Conservation (phyloP, 2,329 filamentous ascomycete species). For the Zymoseptoria tritici region DNA sequence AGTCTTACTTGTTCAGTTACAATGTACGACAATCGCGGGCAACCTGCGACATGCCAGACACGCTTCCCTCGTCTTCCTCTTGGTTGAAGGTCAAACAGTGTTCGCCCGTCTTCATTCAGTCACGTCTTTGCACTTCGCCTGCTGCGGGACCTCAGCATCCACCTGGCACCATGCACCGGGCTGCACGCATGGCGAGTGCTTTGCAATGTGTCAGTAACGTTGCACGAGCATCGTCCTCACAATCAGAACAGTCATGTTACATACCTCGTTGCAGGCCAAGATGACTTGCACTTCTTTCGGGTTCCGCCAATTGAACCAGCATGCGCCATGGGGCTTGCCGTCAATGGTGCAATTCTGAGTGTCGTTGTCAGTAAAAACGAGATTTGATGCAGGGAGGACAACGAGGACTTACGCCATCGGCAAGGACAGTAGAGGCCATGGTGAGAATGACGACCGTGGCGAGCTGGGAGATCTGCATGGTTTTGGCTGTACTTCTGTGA, state of each 20-base stretch:
- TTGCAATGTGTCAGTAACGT: no score
- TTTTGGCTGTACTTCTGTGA: background rate
- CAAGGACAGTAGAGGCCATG: background rate
- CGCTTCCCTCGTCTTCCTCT: no score
- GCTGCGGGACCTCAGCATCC: background rate
- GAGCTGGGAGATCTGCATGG: background rate
- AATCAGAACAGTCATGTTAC: no score
- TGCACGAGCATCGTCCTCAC: no score
- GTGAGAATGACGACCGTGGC: background rate
- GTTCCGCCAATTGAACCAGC: background rate
- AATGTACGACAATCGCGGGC: background rate
- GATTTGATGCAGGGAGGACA: background rate
- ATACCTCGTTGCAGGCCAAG: no score
- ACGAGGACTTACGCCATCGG: background rate
- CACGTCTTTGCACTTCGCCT: background rate
- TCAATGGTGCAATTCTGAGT: background rate
- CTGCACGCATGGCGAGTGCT: no score
- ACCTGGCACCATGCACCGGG: background rate
- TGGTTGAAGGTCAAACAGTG: background rate
- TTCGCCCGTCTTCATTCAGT: background rate
- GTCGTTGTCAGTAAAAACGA: background rate
- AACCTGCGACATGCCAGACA: background rate
- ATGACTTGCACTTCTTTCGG: no score
- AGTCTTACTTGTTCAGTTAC: background rate
- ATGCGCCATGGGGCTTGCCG: background rate